These are phyloP conservation scores for Phyllosticta citrichinensis DNA, from an alignment of 2,329 filamentous ascomycete genomes.

Conservation along the genomic window DNA sequence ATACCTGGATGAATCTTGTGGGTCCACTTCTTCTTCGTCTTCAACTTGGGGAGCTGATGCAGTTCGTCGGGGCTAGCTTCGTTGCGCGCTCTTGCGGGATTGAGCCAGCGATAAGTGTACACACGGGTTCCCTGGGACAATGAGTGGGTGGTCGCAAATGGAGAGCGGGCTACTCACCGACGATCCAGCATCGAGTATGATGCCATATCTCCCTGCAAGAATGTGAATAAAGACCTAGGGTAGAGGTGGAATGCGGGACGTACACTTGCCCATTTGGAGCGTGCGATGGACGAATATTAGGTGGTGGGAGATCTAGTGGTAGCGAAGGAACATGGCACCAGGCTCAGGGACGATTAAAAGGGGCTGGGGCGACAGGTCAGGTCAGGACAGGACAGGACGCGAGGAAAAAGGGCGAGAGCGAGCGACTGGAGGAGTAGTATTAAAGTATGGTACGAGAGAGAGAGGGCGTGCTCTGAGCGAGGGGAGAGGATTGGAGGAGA, in stretches of 20 bases:
- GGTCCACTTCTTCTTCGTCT: constrained; percentile 77
- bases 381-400: not conserved
- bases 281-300: constrained; percentile 3
- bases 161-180: constrained; percentile 45
- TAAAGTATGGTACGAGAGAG: not conserved
- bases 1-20: constrained; percentile 86
- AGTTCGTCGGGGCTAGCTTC: constrained; percentile 51
- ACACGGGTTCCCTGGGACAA: constrained; percentile 63
- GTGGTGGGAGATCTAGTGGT: not conserved
- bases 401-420: constrained; percentile 1
- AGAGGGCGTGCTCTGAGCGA: not conserved
- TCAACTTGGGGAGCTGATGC: constrained; percentile 64
- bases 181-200: constrained; percentile 94
- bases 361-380: not conserved
- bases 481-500: not conserved
- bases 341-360: constrained; percentile 1
- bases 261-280: constrained; percentile 32
- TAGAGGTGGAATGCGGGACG: constrained; percentile 15
- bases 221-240: not conserved
- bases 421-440: constrained; percentile 4
- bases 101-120: constrained; percentile 90
- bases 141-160: not conserved
- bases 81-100: constrained; percentile 56
- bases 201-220: constrained; percentile 60
- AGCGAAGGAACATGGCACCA: constrained; percentile 11